Evolutionary conservation across 1,139 yeast species (phyloP), one percentile per base, ranked within the genome.

Genomic region (Zygoascus hellenicus): DNA sequence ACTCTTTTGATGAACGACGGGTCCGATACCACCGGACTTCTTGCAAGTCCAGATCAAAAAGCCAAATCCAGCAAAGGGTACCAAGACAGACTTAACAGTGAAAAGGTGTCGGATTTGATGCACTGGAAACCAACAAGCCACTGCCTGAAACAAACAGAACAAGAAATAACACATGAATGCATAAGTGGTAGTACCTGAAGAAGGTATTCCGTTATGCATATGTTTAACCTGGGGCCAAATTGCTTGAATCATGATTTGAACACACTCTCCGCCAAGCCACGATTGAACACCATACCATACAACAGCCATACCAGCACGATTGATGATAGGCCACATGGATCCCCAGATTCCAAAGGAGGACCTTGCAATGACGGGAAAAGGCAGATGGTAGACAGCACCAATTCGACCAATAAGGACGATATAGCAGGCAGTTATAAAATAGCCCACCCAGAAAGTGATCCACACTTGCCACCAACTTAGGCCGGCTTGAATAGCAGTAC

Each of bases 381-480:
- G 59, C 15, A 69, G 56, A 48, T 68, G 72, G 48, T 64, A 66
- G 31, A 58, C 58, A 14, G 67, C 62, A 39, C 74, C 73, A 16
- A 65, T 60, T 30, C 69, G 57, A 17, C 69, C 69, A 37, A 58
- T 58, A 43, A 61, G 41, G 13, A 64, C 61, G 14, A 69, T 63
- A 45, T 66, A 57, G 13, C 51, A 33, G 2, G 59, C 68, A 10
- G 68, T 57, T 16, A 66, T 46, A 32, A 63, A 51, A 48, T 66
- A 65, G 9, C 70, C 70, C 15, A 64, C 49, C 94, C 95, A 85
- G 22, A 87, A 89, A 0, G 90, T 77, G 31, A 86, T 63, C 95
- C 95, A 87, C n/a, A 85, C 81, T 63, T 81, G 89, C 94, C 95
- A 87, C 95, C 95, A 86, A 14, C 81, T 77, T 67, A 87, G 69